Conservation (phyloP, 2,329 filamentous ascomycete genomes). For the Graphilbum ipis-grandicollis region DNA sequence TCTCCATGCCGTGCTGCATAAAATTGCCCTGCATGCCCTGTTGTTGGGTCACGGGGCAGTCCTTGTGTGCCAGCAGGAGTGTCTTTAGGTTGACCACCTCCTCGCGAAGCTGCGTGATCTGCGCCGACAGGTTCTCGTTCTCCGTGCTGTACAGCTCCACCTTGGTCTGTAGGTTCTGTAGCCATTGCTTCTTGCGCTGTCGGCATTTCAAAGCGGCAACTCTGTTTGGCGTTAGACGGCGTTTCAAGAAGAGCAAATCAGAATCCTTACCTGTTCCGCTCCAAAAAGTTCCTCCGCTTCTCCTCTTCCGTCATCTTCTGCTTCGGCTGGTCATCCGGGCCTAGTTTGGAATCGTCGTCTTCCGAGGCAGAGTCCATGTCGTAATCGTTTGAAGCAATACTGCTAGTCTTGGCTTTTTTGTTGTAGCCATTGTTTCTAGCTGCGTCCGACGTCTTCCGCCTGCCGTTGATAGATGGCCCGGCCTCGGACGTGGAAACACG, state of each 20-base stretch:
- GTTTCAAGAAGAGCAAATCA: background rate
- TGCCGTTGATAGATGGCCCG: constrained; percentile 36
- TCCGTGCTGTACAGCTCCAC: constrained; percentile 86
- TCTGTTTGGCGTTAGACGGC: constrained; percentile 25
- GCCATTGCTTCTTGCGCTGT: constrained; percentile 97
- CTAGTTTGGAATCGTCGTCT: constrained; percentile 31
- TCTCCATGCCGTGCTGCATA: constrained; percentile 34
- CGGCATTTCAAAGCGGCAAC: constrained; percentile 93
- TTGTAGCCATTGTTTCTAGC: constrained; percentile 40
- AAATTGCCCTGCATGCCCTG: constrained; percentile 51
- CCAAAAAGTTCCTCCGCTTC: constrained; percentile 94
- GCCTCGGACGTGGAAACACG: constrained; percentile 30
- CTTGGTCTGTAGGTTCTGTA: constrained; percentile 84
- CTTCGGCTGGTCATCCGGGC: constrained; percentile 42
- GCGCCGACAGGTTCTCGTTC: constrained; percentile 72
- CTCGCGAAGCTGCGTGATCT: constrained; percentile 71
- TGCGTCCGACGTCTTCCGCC: constrained; percentile 59
- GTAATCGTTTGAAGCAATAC: constrained; percentile 1
- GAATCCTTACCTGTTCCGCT: constrained; percentile 67
- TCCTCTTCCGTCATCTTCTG: constrained; percentile 94
- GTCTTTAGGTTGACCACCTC: constrained; percentile 94
- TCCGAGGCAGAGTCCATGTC: constrained; percentile 17
- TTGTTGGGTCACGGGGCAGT: constrained; percentile 81
- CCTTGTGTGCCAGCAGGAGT: constrained; percentile 81
- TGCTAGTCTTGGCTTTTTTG: constrained; percentile 55